phyloP scores from a whole-genome alignment of 1,284 basidiomycete genomes.

The Rhodotorula sp. region DNA sequence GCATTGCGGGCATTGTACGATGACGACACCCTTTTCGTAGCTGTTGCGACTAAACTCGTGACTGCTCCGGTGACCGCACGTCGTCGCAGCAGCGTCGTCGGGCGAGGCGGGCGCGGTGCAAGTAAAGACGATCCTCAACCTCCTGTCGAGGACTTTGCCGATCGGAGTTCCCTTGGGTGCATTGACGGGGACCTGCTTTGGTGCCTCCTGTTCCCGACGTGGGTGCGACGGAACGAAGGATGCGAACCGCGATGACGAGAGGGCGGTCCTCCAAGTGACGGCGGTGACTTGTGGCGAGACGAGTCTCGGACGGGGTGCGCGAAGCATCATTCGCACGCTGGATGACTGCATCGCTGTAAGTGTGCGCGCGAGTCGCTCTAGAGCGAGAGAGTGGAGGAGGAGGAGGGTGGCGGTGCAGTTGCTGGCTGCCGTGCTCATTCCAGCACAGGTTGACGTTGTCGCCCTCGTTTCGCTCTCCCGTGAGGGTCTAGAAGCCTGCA shows the following conservation, averaged over 20 bases:
- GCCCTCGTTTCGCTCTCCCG: no score
- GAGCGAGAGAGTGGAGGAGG: no score
- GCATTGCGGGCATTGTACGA: conserved; percentile 88
- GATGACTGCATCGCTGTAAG: no score
- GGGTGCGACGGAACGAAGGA: not conserved
- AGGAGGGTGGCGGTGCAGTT: no score
- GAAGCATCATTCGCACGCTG: not conserved
- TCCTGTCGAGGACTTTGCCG: conserved; percentile 36
- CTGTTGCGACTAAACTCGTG: conserved; percentile 82
- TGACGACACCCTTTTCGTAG: conserved; percentile 84
- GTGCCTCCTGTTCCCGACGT: not conserved
- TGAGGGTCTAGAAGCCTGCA: no score
- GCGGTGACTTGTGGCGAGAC: no score
- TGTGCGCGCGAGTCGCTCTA: no score
- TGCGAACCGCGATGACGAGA: not conserved
- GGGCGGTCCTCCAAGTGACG: not conserved
- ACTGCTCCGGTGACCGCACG: conserved; percentile 76
- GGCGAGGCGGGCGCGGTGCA: conserved; percentile 61
- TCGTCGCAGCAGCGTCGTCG: conserved; percentile 3
- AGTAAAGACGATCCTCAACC: conserved; percentile 64
- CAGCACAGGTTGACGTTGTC: no score
- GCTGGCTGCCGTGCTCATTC: no score
- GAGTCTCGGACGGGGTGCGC: not conserved
- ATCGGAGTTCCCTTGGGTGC: conserved; percentile 28
- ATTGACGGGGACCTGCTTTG: conserved; percentile 8